phyloP scores from a whole-genome alignment of 495 filamentous ascomycete species.

The Aspergillus cristatus region DNA sequence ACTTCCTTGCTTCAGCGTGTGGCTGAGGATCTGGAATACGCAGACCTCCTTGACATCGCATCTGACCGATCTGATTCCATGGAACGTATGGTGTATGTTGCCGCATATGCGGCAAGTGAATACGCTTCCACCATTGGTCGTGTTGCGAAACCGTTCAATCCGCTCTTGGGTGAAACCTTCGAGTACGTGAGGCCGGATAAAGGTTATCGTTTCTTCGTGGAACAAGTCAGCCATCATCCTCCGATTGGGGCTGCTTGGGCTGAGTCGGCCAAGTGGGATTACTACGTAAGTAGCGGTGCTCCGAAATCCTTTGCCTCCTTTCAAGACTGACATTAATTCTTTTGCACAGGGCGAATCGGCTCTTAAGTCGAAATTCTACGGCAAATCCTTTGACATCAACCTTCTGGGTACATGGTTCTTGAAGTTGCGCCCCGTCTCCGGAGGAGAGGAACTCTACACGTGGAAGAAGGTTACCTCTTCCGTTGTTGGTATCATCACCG shows the following conservation, averaged over 20 bases:
- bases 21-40: constrained; percentile 96
- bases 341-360: constrained; percentile 69
- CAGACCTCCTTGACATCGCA: constrained; percentile 83
- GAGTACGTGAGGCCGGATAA: constrained; percentile 94
- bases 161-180: constrained; percentile 90
- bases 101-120: constrained; percentile 89
- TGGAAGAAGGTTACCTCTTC: constrained; percentile 99
- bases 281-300: constrained; percentile 57
- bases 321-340: constrained; percentile 8
- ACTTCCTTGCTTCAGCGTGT: constrained; percentile 95
- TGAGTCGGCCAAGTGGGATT: constrained; percentile 90
- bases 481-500: constrained; percentile 97
- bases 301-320: no score
- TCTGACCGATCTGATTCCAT: constrained; percentile 78
- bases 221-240: constrained; percentile 97
- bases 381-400: constrained; percentile 95
- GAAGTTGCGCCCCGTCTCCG: constrained; percentile 66
- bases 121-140: constrained; percentile 95
- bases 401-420: constrained; percentile 96
- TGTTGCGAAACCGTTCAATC: constrained; percentile 97
- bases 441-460: constrained; percentile 84
- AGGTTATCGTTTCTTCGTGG: constrained; percentile 94
- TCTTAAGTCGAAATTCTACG: constrained; percentile 97
- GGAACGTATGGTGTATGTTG: constrained; percentile 93
- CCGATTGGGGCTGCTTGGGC: constrained; percentile 91